phyloP scores from a whole-genome alignment of 345 rosid species.

The Pseudoturritis turrita region DNA sequence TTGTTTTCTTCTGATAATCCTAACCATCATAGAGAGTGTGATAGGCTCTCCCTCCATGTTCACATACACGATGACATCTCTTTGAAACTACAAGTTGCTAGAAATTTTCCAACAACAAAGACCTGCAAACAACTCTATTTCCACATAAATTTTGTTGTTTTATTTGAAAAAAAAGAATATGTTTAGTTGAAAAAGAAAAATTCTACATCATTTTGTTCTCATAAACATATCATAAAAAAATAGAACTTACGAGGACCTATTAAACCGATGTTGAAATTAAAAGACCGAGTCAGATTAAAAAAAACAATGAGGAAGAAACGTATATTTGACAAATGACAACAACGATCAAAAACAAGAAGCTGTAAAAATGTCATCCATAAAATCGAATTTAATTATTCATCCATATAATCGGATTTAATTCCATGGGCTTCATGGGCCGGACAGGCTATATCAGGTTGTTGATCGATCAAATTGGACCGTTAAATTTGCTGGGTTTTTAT shows the following conservation, averaged over 20 bases:
- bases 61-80: conserved; percentile 27
- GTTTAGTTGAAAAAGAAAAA: no score
- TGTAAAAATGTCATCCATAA: background rate
- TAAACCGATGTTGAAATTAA: conserved; percentile 7
- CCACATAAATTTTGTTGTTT: conserved; percentile 27
- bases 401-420: no score
- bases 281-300: conserved; percentile 10
- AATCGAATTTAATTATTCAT: background rate
- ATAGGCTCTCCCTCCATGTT: conserved; percentile 7
- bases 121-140: conserved; percentile 26
- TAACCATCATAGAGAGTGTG: conserved; percentile 6
- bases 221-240: no score
- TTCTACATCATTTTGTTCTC: no score
- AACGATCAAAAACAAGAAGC: background rate
- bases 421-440: background rate
- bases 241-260: background rate
- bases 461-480: background rate
- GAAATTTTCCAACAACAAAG: conserved; percentile 1
- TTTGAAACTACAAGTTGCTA: background rate
- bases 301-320: background rate
- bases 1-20: background rate
- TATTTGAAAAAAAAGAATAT: background rate
- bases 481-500: background rate
- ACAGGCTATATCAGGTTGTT: background rate
- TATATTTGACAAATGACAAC: no score